Percentiles rank a stretch among this genome's conserved stretches.
Evolutionary conservation across 2,329 filamentous ascomycete genomes (phyloP).

Genomic region (Bipolaris oryzae): DNA sequence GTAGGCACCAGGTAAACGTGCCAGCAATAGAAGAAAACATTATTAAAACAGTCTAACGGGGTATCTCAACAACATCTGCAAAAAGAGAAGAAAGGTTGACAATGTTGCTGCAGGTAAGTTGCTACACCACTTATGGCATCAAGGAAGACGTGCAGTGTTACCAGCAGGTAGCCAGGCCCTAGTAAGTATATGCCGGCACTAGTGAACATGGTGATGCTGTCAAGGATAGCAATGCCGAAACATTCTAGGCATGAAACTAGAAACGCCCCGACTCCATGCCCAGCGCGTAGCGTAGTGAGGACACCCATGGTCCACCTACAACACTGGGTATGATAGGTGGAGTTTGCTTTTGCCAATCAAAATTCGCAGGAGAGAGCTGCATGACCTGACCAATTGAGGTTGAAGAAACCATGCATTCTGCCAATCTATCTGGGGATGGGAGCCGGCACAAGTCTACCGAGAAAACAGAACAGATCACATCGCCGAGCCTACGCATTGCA

Average conservation of each 20-base stretch:
- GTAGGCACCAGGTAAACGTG: constrained; percentile 35
- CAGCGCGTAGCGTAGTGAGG: constrained; percentile 1
- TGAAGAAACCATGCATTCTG: neutral
- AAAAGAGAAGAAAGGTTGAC: constrained; percentile 6
- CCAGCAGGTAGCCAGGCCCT: constrained; percentile 3
- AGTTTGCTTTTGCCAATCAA: neutral
- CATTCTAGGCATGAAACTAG: constrained; percentile 30
- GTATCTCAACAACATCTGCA: constrained; percentile 13
- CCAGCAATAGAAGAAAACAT: constrained; percentile 35
- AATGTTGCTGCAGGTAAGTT: constrained; percentile 10
- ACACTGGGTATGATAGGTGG: too few relatives aligned
- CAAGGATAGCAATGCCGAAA: constrained; percentile 26
- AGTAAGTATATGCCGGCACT: constrained; percentile 24
- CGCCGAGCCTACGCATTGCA: neutral
- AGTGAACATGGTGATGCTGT: constrained; percentile 1
- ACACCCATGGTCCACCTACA: neutral
- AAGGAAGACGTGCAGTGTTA: constrained; percentile 1
- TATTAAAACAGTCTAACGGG: constrained; percentile 25
- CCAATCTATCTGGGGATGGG: too few relatives aligned
- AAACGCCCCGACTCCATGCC: constrained; percentile 12
- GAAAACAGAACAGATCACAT: neutral
- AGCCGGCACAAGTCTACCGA: neutral
- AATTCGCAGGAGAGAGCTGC: too few relatives aligned
- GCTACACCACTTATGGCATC: constrained; percentile 14
- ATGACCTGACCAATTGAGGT: neutral